Base-by-base conservation (phyloP, 106 monocot species). In the Acorus calamus region DNA sequence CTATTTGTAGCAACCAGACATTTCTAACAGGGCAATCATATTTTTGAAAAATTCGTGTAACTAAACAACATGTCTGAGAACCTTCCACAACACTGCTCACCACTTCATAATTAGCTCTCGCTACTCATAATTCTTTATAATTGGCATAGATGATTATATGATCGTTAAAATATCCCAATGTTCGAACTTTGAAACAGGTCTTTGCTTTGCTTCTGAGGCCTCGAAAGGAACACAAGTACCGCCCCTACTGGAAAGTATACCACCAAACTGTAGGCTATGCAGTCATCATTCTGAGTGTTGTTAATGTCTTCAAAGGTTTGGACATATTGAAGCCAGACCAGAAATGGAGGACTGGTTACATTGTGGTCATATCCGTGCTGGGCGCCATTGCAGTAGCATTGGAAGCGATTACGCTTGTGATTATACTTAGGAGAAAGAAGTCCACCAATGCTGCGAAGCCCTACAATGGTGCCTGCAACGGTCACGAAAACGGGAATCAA, bases 251-350 rank as follows among this genome's bases (percentile, higher is more conserved):
- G 71, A 71, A 71, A 8, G n/a, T 55, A 12, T 71, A 71, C 54
- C 71, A 71, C 55, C 49, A 63, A 44, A 14, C 7, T 0, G 71
- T 64, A 11, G 71, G 71, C 28, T 71, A 71, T 52, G 46, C 46
- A 3, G 61, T 64, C 6, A 64, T 71, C 4, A n/a, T 71, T 5
- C 11, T 71, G 47, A 47, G 71, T 2, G 14, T 71, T 0, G 4
- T 71, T 63, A 63, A 71, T 14, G 61, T 63, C 8, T 64, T 71
- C 63, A 56, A 64, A 56, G 71, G 71, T 9, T 9, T 71, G 7
- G 3, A 42, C 6, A 71, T 71, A 13, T 45, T 71, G 56, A 52
- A 7, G 6, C 54, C 63, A 7, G 71, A 46, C 14, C 53, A 55
- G 8, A 56, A 47, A 14, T 71, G 71, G 71, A 56, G 7, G 2